A percentile compares a stretch with the other conserved stretches of the same genome.
Evolutionary conservation across 805 yeast genomes (phyloP).

Genomic region (Cyberlindnera bimundalis): DNA sequence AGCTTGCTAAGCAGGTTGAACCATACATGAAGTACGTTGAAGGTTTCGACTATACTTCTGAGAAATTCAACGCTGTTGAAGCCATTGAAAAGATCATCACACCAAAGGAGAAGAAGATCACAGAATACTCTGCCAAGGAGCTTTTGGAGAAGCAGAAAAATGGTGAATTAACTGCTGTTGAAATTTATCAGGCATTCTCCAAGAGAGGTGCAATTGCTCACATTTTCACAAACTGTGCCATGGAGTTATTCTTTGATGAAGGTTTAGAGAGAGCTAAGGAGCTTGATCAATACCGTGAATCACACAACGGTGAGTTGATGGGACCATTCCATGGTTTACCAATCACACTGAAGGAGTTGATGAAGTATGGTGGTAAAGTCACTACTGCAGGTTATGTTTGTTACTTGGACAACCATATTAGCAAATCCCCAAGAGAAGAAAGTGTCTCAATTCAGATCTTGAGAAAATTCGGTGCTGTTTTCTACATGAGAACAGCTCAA

Average conservation of each 20-base stretch:
- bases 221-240: slow-evolving; percentile 40
- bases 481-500: slow-evolving; percentile 61
- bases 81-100: slow-evolving; percentile 18
- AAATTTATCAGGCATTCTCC: slow-evolving; percentile 50
- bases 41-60: slow-evolving; percentile 18
- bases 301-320: slow-evolving; percentile 43
- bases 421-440: slow-evolving; percentile 38
- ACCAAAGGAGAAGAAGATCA: slow-evolving; percentile 22
- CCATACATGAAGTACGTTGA: slow-evolving; percentile 19
- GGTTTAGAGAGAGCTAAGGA: slow-evolving; percentile 56
- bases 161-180: slow-evolving; percentile 36
- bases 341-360: slow-evolving; percentile 63
- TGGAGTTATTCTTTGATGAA: slow-evolving; percentile 46
- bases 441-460: slow-evolving; percentile 45
- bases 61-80: slow-evolving; percentile 24
- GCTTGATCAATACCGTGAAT: slow-evolving; percentile 45
- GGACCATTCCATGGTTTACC: slow-evolving; percentile 75
- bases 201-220: slow-evolving; percentile 58
- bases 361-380: slow-evolving; percentile 50
- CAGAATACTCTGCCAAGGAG: slow-evolving; percentile 18
- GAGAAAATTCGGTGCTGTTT: slow-evolving; percentile 42
- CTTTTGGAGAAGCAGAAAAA: slow-evolving; percentile 19
- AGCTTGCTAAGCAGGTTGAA: slow-evolving; percentile 18
- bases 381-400: slow-evolving; percentile 63
- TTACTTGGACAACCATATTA: slow-evolving; percentile 40